Conservation (phyloP, 768 basidiomycete genomes). For the Leucocoprinus birnbaumii region DNA sequence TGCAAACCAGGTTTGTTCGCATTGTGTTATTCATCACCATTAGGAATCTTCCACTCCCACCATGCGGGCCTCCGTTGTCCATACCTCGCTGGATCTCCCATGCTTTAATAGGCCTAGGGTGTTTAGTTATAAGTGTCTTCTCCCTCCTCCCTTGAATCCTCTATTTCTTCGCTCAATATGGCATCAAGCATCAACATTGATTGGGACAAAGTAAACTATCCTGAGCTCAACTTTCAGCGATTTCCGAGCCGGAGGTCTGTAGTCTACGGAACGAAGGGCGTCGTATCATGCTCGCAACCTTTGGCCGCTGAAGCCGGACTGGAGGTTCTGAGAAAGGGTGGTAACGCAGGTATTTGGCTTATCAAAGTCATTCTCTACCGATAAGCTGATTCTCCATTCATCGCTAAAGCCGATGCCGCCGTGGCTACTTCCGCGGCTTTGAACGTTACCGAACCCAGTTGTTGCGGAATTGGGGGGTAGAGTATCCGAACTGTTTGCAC, state of each 20-base stretch:
- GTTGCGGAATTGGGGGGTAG: conserved; percentile 92
- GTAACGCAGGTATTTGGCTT: conserved; percentile 77
- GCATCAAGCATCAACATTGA: conserved; percentile 35
- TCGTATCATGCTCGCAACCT: conserved; percentile 89
- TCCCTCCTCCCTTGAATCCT: background rate
- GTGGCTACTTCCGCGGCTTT: conserved; percentile 91
- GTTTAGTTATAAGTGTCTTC: background rate
- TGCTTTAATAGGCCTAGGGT: background rate
- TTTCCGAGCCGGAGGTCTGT: conserved; percentile 87
- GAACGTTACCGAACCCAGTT: conserved; percentile 88
- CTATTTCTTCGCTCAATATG: conserved; percentile 20
- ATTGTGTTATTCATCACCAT: background rate
- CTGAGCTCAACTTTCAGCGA: conserved; percentile 60
- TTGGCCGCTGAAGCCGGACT: conserved; percentile 89
- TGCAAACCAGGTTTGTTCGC: background rate
- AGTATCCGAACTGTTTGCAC: too few species aligned
- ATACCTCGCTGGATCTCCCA: background rate
- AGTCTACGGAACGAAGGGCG: conserved; percentile 82
- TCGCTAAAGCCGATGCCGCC: conserved; percentile 77
- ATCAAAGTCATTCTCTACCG: background rate
- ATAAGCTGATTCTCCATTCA: background rate
- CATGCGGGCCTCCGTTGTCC: background rate
- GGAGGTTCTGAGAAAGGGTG: conserved; percentile 88
- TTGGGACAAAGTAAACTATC: conserved; percentile 63
- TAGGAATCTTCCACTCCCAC: background rate